Evolutionary conservation across 2,329 filamentous ascomycete species (phyloP), one percentile per base, ranked within the genome.

Genomic region (Xylariaceae sp.): DNA sequence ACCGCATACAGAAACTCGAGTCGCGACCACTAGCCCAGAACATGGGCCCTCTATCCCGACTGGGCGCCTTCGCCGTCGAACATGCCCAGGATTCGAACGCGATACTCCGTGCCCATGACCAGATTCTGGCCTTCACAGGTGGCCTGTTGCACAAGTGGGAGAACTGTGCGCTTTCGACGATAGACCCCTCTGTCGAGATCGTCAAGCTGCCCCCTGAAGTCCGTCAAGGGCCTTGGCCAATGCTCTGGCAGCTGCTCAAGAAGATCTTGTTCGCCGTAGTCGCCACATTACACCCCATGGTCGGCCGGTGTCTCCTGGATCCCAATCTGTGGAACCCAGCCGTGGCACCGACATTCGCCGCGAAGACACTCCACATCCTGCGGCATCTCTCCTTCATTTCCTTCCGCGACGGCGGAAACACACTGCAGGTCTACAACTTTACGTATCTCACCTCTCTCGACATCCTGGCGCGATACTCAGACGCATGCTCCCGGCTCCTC

Each of bases 371-470:
- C 12, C 79, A 83, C 44, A 78, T 78, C 9, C 73, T 95, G 9
- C 80, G 87, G 18, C 83, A 86, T 53, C 66, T 94, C 14, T 87
- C 81, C 62, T 95, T 95, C 59, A 78, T 95, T 46, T 87, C 86
- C 1, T 81, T 80, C 11, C 75, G 85, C 27, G 74, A 85, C 39
- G 82, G 83, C 14, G 80, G 83, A 40, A 77, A 75, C 44, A 74
- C 78, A 2, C 94, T 94, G 53, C 86, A 89, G 38, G 84, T 87
- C 41, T 90, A 94, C 61, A 80, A 76, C 2, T 95, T 95, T 56
- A 82, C 87, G 17, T 88, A 88, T 53, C 72, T 94, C 15, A 80
- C 85, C 1, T 81, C 88, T 3, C 78, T 95, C 47, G 89, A 96
- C 60, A 80, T 88, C 27, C 72, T 95, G 4, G 72, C 83, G 7